Base-by-base conservation (phyloP, 2,329 filamentous ascomycete species). In the Ophiocordyceps camponoti-rufipedis region DNA sequence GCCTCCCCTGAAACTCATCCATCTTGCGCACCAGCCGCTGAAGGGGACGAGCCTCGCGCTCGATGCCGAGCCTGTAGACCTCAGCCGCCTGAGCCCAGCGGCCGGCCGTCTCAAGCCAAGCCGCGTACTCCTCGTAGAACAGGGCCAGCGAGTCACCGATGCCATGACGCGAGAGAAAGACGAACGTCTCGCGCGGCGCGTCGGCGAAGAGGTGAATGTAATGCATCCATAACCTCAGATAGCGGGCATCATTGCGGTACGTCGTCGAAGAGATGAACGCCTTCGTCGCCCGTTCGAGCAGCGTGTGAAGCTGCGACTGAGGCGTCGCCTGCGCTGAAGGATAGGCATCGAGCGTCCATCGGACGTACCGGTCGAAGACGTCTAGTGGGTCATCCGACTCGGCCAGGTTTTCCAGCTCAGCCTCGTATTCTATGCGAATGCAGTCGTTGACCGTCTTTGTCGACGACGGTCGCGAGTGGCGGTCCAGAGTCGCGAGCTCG, bases 101-200 rank as follows among this genome's bases (percentile, higher is more conserved):
- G 13, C 79, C 83, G 7, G 80, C 83, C 33, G 77, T 71, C 65
- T 98, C 91, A 7, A 98, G 69, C 85, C 88, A 96, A 1, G 78
- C 82, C 1, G 91, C 88, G 58, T 94, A 98, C 57, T 96, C 91
- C 60, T 98, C 91, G 62, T 98, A 98, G 62, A 87, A 98, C 4
- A 96, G 68, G 2, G 91, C 91, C 3, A 98, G 72, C 1, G 72
- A 70, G 56, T 95, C 87, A 49, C 89, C 91, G 48, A 98, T 85
- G 50, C 72, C 74, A 58, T 98, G 87, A 44, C 88, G 82, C 12
- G 89, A 82, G 33, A 98, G 71, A 58, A 93, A 98, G 42, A 91
- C 78, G 59, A 88, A 98, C 0, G 84, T 86, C 63, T 98, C 91
- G 45, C 89, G 80, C 2, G 89, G 88, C n/a, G 85, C 72, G 58